phyloP scores from a whole-genome alignment of 108 stramenopile species.

The Schizochytrium sp. region DNA sequence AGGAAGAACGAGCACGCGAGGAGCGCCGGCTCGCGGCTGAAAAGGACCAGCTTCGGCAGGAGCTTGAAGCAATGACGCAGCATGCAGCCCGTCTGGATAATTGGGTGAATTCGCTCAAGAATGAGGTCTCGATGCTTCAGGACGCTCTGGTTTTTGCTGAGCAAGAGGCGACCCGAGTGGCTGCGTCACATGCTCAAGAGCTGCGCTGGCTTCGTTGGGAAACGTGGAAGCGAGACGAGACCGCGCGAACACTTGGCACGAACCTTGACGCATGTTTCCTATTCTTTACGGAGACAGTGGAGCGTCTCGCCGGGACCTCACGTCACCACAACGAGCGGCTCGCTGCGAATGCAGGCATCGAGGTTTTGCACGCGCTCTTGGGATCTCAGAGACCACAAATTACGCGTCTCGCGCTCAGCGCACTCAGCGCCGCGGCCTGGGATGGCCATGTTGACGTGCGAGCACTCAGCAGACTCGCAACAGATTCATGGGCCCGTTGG shows the following conservation, averaged over 20 bases:
- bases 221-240: conserved; percentile 8
- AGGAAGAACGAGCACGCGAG: not conserved
- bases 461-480: not conserved
- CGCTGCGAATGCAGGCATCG: not conserved
- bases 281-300: not conserved
- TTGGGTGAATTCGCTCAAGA: conserved; percentile 6
- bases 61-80: not conserved
- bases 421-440: not conserved
- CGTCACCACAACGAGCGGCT: not conserved
- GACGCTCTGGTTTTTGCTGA: not conserved
- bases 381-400: not conserved
- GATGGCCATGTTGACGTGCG: not conserved
- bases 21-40: not conserved
- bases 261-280: not conserved
- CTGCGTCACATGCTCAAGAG: not conserved
- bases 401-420: not conserved
- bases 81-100: not conserved
- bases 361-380: not conserved
- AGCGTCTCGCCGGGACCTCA: not conserved
- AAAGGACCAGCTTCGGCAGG: not conserved
- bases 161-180: not conserved
- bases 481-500: not conserved
- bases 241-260: not conserved
- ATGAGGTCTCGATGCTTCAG: not conserved
- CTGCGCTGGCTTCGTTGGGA: conserved; percentile 9